These are phyloP conservation scores for Sphagnum magellanicum DNA, from an alignment of 228 moss, liverwort and hornwort species.

Conservation along the genomic window DNA sequence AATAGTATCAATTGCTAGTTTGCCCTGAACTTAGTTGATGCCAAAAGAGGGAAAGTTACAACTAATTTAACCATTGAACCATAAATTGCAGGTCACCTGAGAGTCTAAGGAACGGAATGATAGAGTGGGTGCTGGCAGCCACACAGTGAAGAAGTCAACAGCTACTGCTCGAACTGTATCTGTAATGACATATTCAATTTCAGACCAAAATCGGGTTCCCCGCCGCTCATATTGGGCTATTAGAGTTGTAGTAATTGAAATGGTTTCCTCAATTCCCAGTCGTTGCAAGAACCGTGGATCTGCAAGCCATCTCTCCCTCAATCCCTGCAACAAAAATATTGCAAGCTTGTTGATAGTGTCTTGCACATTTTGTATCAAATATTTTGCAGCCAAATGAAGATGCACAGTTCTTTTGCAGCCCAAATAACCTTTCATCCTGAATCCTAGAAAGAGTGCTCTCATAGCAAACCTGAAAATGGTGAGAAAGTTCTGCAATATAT, in stretches of 20 bases:
- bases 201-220: slow-evolving; percentile 72
- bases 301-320: slow-evolving; percentile 92
- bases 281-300: slow-evolving; percentile 91
- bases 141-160: slow-evolving; percentile 95
- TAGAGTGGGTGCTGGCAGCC: slow-evolving; percentile 94
- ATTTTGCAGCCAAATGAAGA: too few relatives aligned
- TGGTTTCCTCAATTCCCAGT: slow-evolving; percentile 88
- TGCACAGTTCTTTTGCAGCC: too few relatives aligned
- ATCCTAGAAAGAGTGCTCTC: too few relatives aligned
- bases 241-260: slow-evolving; percentile 84
- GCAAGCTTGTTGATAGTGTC: too few relatives aligned
- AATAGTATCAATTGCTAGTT: background rate
- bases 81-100: slow-evolving; percentile 13
- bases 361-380: too few relatives aligned
- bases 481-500: slow-evolving; percentile 59
- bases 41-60: too few relatives aligned
- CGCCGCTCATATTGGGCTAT: slow-evolving; percentile 78
- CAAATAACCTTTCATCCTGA: too few relatives aligned
- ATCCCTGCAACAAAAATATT: slow-evolving; percentile 34
- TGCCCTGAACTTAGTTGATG: too few relatives aligned
- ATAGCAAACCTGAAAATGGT: slow-evolving; percentile 64
- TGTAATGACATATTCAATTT: slow-evolving; percentile 87
- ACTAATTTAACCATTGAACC: too few relatives aligned
- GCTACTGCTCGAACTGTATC: slow-evolving; percentile 79
- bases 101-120: slow-evolving; percentile 62